Evolutionary conservation across 495 filamentous ascomycete species (phyloP), one percentile per base, ranked within the genome.

Genomic region (Saxispiralis lemnorum): DNA sequence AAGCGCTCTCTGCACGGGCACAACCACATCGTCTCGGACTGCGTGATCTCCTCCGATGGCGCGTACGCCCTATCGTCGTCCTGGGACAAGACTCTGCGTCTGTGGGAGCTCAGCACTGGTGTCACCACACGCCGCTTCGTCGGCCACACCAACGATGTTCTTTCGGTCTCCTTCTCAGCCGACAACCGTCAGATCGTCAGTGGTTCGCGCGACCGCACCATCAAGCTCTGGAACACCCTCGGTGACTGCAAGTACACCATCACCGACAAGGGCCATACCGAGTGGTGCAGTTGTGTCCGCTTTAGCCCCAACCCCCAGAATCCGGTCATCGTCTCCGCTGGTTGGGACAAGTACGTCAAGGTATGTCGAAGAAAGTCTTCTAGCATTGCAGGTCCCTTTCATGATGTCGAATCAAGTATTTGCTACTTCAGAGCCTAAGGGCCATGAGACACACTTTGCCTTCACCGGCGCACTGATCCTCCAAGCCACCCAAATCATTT

Each of bases 231-330:
- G 89, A 99, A 99, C 74, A 99, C 89, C 58, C 85, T 99, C 42
- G 89, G 89, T 65, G 89, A 99, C 76, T 99, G 89, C 84, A 99
- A 99, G 75, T 99, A 76, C 77, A 99, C 88, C 73, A 96, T 99
- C 76, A 89, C 83, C 69, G 89, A 99, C 59, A 96, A 99, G 78
- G 89, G 92, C 59, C 89, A 99, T 71, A 82, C 84, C 64, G 89
- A 99, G 69, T 99, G 89, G 89, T 92, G 95, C 48, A 94, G 86
- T 47, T 96, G 92, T 72, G 89, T 99, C 48, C 81, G 89, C 62
- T 99, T 99, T 82, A 87, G 80, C 73, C 89, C 89, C 56, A 99
- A 99, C 75, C 89, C 89, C 56, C 87, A 95, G 75, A 96, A 96
- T 77, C 88, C 89, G 56, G 89, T 99, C 61, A 99, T 99, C 66